Evolutionary conservation across 352 stramenopile genomes (phyloP).

Genomic region (Thalassiosira oceanica): DNA sequence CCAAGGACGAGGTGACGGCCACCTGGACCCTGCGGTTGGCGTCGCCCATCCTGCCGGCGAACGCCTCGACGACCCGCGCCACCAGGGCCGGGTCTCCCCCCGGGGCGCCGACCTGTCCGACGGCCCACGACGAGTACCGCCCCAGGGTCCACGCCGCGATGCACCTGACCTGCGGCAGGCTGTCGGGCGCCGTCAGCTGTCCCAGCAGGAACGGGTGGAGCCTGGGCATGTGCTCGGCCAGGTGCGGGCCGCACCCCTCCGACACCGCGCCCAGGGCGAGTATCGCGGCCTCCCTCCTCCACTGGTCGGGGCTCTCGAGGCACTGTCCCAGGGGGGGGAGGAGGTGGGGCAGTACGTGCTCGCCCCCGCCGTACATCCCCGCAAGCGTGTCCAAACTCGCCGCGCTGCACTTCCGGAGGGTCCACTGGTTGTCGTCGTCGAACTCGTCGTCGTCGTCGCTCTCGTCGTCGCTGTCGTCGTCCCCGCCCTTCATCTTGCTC

Average conservation of each 20-base stretch:
- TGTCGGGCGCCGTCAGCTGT: constrained; percentile 81
- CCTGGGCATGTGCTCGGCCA: constrained; percentile 88
- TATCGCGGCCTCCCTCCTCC: constrained; percentile 94
- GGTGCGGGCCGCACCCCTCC: constrained; percentile 90
- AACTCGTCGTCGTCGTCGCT: constrained; percentile 88
- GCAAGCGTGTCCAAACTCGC: constrained; percentile 92
- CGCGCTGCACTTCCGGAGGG: constrained; percentile 91
- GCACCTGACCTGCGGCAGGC: constrained; percentile 87
- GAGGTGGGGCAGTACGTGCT: constrained; percentile 90
- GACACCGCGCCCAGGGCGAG: constrained; percentile 93
- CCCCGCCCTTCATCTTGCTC: constrained; percentile 35
- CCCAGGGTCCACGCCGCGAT: constrained; percentile 94
- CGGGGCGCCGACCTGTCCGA: constrained; percentile 89
- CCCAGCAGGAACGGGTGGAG: constrained; percentile 93
- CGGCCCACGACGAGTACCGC: constrained; percentile 89
- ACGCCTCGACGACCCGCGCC: constrained; percentile 77
- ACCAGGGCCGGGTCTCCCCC: constrained; percentile 71
- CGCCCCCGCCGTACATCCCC: constrained; percentile 87
- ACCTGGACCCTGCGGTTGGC: constrained; percentile 94
- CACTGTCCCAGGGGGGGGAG: constrained; percentile 89
- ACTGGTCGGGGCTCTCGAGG: constrained; percentile 88
- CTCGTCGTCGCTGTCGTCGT: constrained; percentile 45
- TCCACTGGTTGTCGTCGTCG: constrained; percentile 92
- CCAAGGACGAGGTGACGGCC: constrained; percentile 91
- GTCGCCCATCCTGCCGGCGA: constrained; percentile 88